Evolutionary conservation across 2,329 filamentous ascomycete species (phyloP).

Genomic region (Fusarium nodosum): DNA sequence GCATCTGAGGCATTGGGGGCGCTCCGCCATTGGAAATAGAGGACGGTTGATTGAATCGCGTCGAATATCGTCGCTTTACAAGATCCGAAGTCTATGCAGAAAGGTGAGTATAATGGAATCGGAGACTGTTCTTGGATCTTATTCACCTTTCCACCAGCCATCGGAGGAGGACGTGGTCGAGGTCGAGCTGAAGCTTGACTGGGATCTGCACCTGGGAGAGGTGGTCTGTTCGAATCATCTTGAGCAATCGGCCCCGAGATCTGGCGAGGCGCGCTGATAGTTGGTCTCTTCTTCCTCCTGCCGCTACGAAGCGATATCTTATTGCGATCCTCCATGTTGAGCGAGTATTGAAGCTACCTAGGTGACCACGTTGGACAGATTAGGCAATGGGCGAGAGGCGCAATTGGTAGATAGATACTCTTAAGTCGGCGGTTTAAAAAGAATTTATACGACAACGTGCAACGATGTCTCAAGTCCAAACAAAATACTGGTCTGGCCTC

Average conservation of each 20-base stretch:
- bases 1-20: slow-evolving; percentile 79
- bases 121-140: slow-evolving; percentile 14
- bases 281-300: slow-evolving; percentile 72
- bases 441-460: slow-evolving; percentile 11
- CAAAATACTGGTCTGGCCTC: slow-evolving; percentile 30
- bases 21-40: slow-evolving; percentile 76
- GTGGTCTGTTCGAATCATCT: slow-evolving; percentile 57
- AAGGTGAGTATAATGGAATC: slow-evolving; percentile 35
- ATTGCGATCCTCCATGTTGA: slow-evolving; percentile 69
- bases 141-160: slow-evolving; percentile 68
- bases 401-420: slow-evolving; percentile 1
- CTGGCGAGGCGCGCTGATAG: slow-evolving; percentile 73
- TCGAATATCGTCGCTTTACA: slow-evolving; percentile 94
- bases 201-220: slow-evolving; percentile 47
- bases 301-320: slow-evolving; percentile 74
- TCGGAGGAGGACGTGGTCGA: slow-evolving; percentile 63
- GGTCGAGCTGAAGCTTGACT: slow-evolving; percentile 53
- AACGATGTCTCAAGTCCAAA: slow-evolving; percentile 14
- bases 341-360: slow-evolving; percentile 18
- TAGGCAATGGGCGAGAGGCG: neutral
- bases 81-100: slow-evolving; percentile 76
- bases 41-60: slow-evolving; percentile 85
- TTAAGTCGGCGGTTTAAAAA: neutral
- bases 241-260: slow-evolving; percentile 73
- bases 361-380: slow-evolving; percentile 6